Evolutionary conservation across 352 stramenopile genomes (phyloP), one percentile per base, ranked within the genome.

Genomic region (Phytophthora hybrid): DNA sequence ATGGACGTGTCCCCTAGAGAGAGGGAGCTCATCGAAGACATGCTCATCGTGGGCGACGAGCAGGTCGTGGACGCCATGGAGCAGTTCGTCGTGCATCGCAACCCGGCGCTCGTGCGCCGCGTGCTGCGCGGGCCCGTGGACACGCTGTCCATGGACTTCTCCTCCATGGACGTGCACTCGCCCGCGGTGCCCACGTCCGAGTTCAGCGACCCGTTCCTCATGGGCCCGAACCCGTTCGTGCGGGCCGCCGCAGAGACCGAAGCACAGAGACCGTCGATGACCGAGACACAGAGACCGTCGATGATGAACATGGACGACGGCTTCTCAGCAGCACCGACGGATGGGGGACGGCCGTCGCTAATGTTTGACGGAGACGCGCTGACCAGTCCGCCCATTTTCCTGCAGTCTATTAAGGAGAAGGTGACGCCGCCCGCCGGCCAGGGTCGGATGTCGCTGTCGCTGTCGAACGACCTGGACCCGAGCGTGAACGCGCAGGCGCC

Each of bases 1-100:
- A 92, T 91, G 84, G 82, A 92, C 66, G 71, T 94, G 41, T 92
- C 85, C 6, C 81, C 84, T 2, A 73, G 79, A 34, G 87, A 94
- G 63, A 79, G 76, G 14, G 82, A 84, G 51, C 75, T 84, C 7
- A 89, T 94, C 49, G 85, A 92, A 74, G 85, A 91, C 72, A 68
- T 91, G 76, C 74, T 94, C 49, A 83, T 92, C 64, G 76, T 83
- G 46, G 87, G 87, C 19, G 87, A 94, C 66, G 87, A 89, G 32
- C 86, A 92, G 64, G 82, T 93, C 37, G 83, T 91, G 8, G 85
- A 94, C 56, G 87, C 87, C 32, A 92, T 94, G 85, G 85, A 94
- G 59, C 84, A 93, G 72, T 94, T 92, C 59, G 71, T 87, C 8
- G 63, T 87, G 23, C 78, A 83, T 65, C 83, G 81, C 14, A 90